phyloP scores from a whole-genome alignment of 2,329 filamentous ascomycete genomes.

The Didymella pomorum region DNA sequence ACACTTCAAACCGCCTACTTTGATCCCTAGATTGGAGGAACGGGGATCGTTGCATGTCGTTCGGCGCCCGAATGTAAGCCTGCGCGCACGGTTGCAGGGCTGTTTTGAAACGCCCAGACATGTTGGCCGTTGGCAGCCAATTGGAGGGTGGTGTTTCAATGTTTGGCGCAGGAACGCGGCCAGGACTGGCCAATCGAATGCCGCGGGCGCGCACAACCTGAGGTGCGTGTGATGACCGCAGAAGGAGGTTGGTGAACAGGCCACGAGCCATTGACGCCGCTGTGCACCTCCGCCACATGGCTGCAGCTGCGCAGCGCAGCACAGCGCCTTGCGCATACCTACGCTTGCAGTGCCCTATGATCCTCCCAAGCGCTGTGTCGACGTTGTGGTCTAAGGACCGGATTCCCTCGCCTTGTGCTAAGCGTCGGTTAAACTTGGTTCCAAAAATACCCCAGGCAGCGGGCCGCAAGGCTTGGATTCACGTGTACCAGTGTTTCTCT shows the following conservation, averaged over 20 bases:
- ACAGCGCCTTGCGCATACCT: too few species aligned
- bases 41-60: constrained; percentile 18
- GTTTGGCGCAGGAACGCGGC: constrained; percentile 21
- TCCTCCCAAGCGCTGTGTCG: constrained; percentile 10
- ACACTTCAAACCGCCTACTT: constrained; percentile 16
- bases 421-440: constrained; percentile 26
- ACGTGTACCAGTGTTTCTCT: constrained; percentile 18
- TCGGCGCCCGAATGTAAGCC: constrained; percentile 25
- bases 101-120: constrained; percentile 37
- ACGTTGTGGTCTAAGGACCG: constrained; percentile 5
- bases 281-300: constrained; percentile 18
- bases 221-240: constrained; percentile 8
- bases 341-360: constrained; percentile 3
- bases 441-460: constrained; percentile 34
- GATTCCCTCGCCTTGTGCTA: constrained; percentile 23
- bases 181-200: constrained; percentile 18
- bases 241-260: constrained; percentile 19
- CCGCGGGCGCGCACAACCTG: constrained; percentile 21
- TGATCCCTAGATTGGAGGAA: constrained; percentile 20
- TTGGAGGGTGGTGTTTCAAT: constrained; percentile 11
- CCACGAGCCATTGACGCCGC: constrained; percentile 12
- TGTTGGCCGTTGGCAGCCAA: constrained; percentile 29
- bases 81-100: constrained; percentile 9
- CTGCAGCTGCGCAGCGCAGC: constrained; percentile 11
- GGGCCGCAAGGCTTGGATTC: constrained; percentile 12